Evolutionary conservation across 768 basidiomycete genomes (phyloP), one percentile per base, ranked within the genome.

Genomic region (Hypsizygus marmoreus): DNA sequence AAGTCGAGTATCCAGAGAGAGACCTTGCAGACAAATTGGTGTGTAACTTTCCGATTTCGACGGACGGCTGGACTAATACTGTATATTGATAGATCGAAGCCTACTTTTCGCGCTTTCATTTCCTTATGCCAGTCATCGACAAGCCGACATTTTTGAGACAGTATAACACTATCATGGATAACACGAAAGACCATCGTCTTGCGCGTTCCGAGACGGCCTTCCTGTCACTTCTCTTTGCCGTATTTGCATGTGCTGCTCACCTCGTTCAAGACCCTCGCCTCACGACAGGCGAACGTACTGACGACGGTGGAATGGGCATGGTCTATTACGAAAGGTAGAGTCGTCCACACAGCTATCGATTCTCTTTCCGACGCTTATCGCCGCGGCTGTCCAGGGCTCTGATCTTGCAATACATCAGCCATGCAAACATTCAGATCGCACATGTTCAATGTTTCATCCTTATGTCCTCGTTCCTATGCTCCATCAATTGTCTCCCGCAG

Each of bases 381-480:
- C 47, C 17, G 41, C 8, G 34, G 10, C 26, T 29, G 49, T 38
- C 37, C 60, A 95, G 92, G 47, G 89, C 93, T 24, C 79, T 95
- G 65, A 84, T 95, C 48, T 69, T 95, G 28, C 91, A 94, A 61
- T 94, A 94, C 66, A 94, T 94, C 70, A 92, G 91, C 52, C 84
- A 93, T 60, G 81, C 89, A 33, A 88, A 85, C 44, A 90, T 84
- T 30, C 88, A 93, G 64, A 73, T 88, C 40, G 79, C 84, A 25
- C 93, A 95, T 64, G 92, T 95, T 23, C 93, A 95, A 71, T 88
- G 88, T 65, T 86, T 94, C 62, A 80, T 91, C 51, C 75, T 95
- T 44, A 80, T 94, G 77, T 86, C 92, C 40, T 87, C 91, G 1
- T 95, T 93, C 71, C 73, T 95, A 49, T 94, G 92, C 61, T 92